Evolutionary conservation across 2,329 filamentous ascomycete genomes (phyloP), one percentile per base, ranked within the genome.

Genomic region (Elsinoe necatrix): DNA sequence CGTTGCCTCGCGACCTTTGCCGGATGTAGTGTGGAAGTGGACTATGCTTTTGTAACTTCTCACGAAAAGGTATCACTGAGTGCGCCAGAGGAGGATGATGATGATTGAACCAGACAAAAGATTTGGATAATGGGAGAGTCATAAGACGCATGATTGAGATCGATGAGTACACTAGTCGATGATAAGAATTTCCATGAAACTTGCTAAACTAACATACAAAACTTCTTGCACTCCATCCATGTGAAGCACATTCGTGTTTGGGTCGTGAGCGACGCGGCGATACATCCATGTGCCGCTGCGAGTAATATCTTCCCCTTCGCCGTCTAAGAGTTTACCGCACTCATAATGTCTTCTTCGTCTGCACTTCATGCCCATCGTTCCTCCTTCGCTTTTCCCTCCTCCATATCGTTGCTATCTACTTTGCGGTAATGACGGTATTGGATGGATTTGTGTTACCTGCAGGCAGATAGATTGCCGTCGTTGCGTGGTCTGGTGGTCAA

Each of bases 1-100:
- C 1, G 64, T 72, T 45, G 71, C 68, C 3, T 63, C 63, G 41
- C 66, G 67, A 51, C 54, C 56, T 4, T 18, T 73, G 51, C 47
- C 42, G 1, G 27, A 57, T 18, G 18, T 55, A 2, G 42, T 20
- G 18, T 61, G 59, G 59, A 43, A 57, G 12, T 61, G 52, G 56
- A 55, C 57, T 34, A 52, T 52, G 48, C 25, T 34, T 25, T 21
- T 23, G 18, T 35, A 6, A n/a, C 27, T n/a, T 1, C 12, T 2
- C 3, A 23, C 23, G 6, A n/a, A 3, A n/a, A 21, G 3, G 7
- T 18, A n/a, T n/a, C n/a, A n/a, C n/a, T n/a, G n/a, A n/a, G n/a
- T n/a, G n/a, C n/a, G n/a, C n/a, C n/a, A n/a, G n/a, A n/a, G n/a
- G n/a, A n/a, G n/a, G n/a, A n/a, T n/a, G n/a, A n/a, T n/a, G n/a